Percentiles rank a stretch among this genome's conserved stretches.
phyloP scores from a whole-genome alignment of 805 yeast genomes.

The Metschnikowia borealis region DNA sequence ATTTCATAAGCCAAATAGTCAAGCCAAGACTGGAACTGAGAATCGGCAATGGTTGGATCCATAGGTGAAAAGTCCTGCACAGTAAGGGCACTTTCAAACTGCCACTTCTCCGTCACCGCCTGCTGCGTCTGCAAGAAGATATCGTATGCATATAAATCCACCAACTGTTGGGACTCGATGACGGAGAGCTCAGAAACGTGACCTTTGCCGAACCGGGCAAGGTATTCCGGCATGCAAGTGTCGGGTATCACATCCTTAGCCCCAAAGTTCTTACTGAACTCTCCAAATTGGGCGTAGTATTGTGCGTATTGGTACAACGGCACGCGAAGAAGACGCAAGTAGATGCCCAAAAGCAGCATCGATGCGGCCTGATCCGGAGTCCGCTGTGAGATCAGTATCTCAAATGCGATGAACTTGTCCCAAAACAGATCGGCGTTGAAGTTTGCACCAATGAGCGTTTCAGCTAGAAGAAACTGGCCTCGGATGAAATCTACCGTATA shows the following conservation, averaged over 20 bases:
- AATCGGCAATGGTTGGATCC: slow-evolving; percentile 27
- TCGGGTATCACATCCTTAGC: slow-evolving; percentile 24
- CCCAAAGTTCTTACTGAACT: slow-evolving; percentile 31
- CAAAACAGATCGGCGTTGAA: slow-evolving; percentile 78
- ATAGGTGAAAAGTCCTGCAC: slow-evolving; percentile 53
- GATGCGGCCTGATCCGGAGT: slow-evolving; percentile 21
- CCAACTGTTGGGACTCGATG: slow-evolving; percentile 36
- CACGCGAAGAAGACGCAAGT: slow-evolving; percentile 45
- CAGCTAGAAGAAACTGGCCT: slow-evolving; percentile 46
- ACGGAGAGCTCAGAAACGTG: slow-evolving; percentile 26
- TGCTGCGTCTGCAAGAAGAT: slow-evolving; percentile 46
- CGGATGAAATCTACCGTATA: slow-evolving; percentile 28
- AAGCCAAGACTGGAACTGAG: slow-evolving; percentile 54
- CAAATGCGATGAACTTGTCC: slow-evolving; percentile 70
- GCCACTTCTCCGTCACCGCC: slow-evolving; percentile 61
- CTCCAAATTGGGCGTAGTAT: slow-evolving; percentile 54
- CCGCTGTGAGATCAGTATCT: slow-evolving; percentile 3
- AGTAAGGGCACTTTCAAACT: slow-evolving; percentile 62
- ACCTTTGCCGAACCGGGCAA: slow-evolving; percentile 21
- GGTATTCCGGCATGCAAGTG: slow-evolving; percentile 17
- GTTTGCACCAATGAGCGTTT: slow-evolving; percentile 56
- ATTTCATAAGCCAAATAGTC: slow-evolving; percentile 58
- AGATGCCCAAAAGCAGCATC: slow-evolving; percentile 24
- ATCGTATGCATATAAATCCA: slow-evolving; percentile 42
- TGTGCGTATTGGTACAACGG: slow-evolving; percentile 88